A percentile compares a stretch with the other conserved stretches of the same genome.
phyloP scores from a whole-genome alignment of 768 basidiomycete genomes.

The Podaxis sp. region DNA sequence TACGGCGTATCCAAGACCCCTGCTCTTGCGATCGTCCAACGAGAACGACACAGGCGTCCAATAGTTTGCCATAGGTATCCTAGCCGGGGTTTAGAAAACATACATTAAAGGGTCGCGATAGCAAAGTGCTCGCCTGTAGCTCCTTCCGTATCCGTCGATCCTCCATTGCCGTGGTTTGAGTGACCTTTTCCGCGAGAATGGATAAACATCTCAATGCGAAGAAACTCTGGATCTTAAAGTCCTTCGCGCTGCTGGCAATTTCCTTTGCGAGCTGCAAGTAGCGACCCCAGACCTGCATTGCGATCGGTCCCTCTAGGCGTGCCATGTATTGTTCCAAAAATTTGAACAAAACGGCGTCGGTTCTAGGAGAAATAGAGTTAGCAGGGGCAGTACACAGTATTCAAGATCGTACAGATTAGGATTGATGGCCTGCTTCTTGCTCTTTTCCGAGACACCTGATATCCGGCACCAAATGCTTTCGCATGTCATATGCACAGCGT shows the following conservation, averaged over 20 bases:
- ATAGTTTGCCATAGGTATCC: conserved; percentile 82
- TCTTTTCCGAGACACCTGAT: conserved; percentile 50
- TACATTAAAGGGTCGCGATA: not conserved
- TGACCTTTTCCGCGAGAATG: conserved; percentile 77
- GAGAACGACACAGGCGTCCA: conserved; percentile 74
- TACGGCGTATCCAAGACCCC: conserved; percentile 74
- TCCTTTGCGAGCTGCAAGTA: conserved; percentile 79
- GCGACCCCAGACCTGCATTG: conserved; percentile 87
- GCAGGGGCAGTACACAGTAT: not conserved
- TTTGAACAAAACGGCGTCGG: conserved; percentile 67
- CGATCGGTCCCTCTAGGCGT: conserved; percentile 85
- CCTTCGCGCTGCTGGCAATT: conserved; percentile 55
- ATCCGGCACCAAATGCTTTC: conserved; percentile 71
- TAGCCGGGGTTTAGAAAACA: conserved; percentile 20
- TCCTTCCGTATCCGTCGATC: conserved; percentile 87
- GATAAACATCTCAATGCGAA: conserved; percentile 74
- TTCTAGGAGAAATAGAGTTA: conserved; percentile 35
- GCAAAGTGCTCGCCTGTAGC: conserved; percentile 52
- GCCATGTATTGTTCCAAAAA: conserved; percentile 86
- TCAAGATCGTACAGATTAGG: conserved; percentile 55
- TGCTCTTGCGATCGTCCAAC: conserved; percentile 72
- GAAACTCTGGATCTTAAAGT: conserved; percentile 70
- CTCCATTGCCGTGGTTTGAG: conserved; percentile 88
- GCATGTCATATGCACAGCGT: conserved; percentile 83
- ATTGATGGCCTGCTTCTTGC: conserved; percentile 56